These are phyloP conservation scores for Fusarium sambucinum DNA, from an alignment of 2,329 filamentous ascomycete genomes.

Conservation along the genomic window DNA sequence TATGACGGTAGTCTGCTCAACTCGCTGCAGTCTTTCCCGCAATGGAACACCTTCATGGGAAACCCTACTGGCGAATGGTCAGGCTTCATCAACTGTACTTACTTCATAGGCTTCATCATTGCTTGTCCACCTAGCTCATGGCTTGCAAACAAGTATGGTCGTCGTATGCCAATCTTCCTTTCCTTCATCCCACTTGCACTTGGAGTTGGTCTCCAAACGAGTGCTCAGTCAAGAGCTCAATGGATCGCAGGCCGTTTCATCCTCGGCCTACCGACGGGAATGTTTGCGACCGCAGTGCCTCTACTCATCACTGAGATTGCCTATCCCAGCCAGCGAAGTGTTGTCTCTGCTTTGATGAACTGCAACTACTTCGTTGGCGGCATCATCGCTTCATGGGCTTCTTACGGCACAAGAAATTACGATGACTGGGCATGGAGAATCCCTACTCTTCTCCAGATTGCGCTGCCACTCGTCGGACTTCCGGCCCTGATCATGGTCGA, in stretches of 20 bases:
- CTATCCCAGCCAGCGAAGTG: conserved; percentile 10
- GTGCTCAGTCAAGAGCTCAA: conserved; percentile 8
- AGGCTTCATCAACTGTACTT: conserved; percentile 20
- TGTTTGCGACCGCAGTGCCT: conserved; percentile 19
- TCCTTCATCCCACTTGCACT: conserved; percentile 10
- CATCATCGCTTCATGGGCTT: conserved; percentile 24
- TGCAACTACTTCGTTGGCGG: conserved; percentile 22
- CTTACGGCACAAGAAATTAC: conserved; percentile 15
- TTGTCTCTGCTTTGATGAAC: conserved; percentile 18
- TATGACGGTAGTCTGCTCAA: conserved; percentile 23
- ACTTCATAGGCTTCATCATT: conserved; percentile 18
- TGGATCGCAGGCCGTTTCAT: conserved; percentile 23
- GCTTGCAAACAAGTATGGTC: conserved; percentile 22
- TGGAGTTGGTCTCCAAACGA: conserved; percentile 7
- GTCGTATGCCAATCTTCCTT: conserved; percentile 5
- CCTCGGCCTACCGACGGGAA: conserved; percentile 12
- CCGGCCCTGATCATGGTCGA: conserved; percentile 15
- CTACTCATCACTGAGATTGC: conserved; percentile 21
- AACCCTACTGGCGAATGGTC: conserved; percentile 25
- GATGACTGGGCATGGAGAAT: conserved; percentile 23
- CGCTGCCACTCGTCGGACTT: conserved; percentile 3
- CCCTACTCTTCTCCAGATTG: conserved; percentile 7
- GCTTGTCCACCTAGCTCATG: conserved; percentile 15
- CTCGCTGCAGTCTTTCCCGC: conserved; percentile 16
- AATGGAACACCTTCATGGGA: conserved; percentile 19